Base-by-base conservation (phyloP, 257 asterid species). In the Solanum pinnatisectum region DNA sequence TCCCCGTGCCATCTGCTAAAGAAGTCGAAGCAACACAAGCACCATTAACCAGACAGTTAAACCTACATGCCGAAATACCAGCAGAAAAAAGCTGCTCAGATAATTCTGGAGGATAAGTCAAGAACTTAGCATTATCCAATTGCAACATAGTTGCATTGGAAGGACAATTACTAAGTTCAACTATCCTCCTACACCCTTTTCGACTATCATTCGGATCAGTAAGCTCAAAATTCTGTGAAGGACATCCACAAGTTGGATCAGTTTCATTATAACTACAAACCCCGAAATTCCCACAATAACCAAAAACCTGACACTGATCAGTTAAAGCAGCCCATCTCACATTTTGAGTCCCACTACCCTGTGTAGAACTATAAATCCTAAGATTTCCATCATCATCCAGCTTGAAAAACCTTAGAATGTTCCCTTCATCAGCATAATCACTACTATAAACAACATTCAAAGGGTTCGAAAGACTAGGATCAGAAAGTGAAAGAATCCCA, bases 1-100 rank as follows among this genome's bases (percentile, higher is more conserved):
- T 84, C 78, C 98, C 99, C 0, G 99, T 93, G 71, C 99, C 99
- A 92, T 96, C 99, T 0, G 98, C 91, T 89, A 96, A 91, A 71
- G 99, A 91, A 68, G 98, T 94, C 11, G 99, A 95, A 59, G 93
- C 96, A 0, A 90, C 73, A 87, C 99, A 96, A 84, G 86, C 87
- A 46, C 87, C 2, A 15, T 92, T 91, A 14, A 42, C 79, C 23
- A 94, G 95, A 87, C 99, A 96, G 79, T 94, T 92, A 12, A 67
- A 49, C 89, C 92, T 87, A 89, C 99, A 96, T 63, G 98, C 92
- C 6, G 88, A 44, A 63, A 91, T 90, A 39, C 96, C 98, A 2
- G 91, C 77, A 71, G 87, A 93, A 91, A 82, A 95, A 72, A 87
- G 83, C 90, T 94, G 94, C 0, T 89, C 44, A 0, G 39, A 60